Evolutionary conservation across 345 rosid species (phyloP), one percentile per base, ranked within the genome.

Genomic region (Trapa bicornis): DNA sequence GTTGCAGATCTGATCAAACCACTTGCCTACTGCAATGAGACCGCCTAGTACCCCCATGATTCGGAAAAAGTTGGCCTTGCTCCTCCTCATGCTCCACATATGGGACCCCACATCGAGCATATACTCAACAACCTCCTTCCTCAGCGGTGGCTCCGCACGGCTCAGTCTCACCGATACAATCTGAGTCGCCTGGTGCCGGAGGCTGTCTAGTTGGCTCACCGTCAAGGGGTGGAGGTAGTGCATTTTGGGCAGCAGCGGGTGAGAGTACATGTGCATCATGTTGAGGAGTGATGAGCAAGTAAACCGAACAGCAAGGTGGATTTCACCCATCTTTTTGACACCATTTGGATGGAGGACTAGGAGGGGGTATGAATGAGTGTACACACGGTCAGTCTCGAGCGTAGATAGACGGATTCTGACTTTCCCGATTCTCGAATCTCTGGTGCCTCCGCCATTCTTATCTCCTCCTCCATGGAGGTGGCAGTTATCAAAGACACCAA

Each of bases 101-200:
- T 72, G 68, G 37, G 79, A 58, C 7, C 73, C 77, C 0, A 75
- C 75, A 66, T 78, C 86, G 5, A 84, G 81, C 76, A 82, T 76
- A 35, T 78, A 80, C 70, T 80, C 88, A 61, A 82, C 88, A n/a
- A 82, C 84, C 63, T 84, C 88, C 36, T 50, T 80, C 68, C 81
- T 74, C 52, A 84, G 66, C 0, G 88, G 83, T 13, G 88, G 84
- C 43, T 76, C 83, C 2, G 82, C 76, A 0, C 83, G 73, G n/a
- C 73, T 33, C 63, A 84, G 69, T 66, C 84, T 74, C 50, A 41
- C 42, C 2, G 76, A 72, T 14, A 80, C 61, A 37, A 69, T 65
- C 43, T 33, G 63, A 7, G 68, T 72, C 22, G 86, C 86, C 53
- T 84, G 86, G 70, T 75, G 77, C 75, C 88, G 77, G 32, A 84